Percentiles rank a stretch among this genome's conserved stretches.
phyloP scores from a whole-genome alignment of 768 basidiomycete genomes.

The Macrolepiota dolichaula region DNA sequence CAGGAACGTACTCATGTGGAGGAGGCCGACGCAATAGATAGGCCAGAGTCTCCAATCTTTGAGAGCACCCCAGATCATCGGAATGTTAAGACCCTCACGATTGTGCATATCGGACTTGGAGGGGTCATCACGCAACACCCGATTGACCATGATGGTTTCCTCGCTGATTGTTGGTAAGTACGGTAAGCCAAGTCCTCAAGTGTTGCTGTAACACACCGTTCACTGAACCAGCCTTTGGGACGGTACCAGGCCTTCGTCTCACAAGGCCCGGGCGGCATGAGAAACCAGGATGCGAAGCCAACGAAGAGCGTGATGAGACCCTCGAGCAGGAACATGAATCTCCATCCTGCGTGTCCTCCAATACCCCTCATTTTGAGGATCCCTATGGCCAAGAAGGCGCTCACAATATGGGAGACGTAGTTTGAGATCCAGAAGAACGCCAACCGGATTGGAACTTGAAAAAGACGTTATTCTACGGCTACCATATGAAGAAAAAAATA shows the following conservation, averaged over 20 bases:
- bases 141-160: conserved; percentile 62
- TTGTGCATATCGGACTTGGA: conserved; percentile 71
- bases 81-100: conserved; percentile 52
- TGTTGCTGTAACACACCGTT: conserved; percentile 17
- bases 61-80: conserved; percentile 48
- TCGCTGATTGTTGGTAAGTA: conserved; percentile 33
- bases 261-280: conserved; percentile 62
- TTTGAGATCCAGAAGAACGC: conserved; percentile 69
- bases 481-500: background rate
- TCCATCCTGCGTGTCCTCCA: conserved; percentile 51
- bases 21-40: conserved; percentile 52
- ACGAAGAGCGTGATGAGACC: conserved; percentile 47
- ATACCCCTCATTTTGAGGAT: conserved; percentile 53
- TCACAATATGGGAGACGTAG: conserved; percentile 49
- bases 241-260: conserved; percentile 59
- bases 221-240: conserved; percentile 61
- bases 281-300: conserved; percentile 49
- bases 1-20: conserved; percentile 43
- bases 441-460: conserved; percentile 57
- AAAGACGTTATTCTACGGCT: background rate
- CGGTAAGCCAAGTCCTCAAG: background rate
- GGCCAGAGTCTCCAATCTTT: conserved; percentile 67
- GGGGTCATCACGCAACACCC: conserved; percentile 63
- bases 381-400: conserved; percentile 64
- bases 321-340: conserved; percentile 57